phyloP scores from a whole-genome alignment of 352 stramenopile genomes.

The Saprolegnia parasitica region DNA sequence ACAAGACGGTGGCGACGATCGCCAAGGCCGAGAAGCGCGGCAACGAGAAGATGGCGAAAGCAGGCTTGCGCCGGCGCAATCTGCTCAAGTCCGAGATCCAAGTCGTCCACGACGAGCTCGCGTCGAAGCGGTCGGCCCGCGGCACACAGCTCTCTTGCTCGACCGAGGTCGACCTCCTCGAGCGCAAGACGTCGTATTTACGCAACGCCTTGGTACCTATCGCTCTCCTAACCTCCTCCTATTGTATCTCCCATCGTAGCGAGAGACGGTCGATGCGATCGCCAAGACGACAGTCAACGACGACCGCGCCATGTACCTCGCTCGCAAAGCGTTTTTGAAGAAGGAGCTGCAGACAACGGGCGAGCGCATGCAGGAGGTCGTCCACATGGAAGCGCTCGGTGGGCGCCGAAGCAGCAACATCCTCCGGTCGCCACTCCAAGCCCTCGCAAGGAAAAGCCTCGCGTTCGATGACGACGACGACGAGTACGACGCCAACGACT shows the following conservation, averaged over 20 bases:
- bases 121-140: neutral
- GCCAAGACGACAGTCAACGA: conserved; percentile 14
- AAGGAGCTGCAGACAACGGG: conserved; percentile 4
- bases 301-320: conserved; percentile 11
- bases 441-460: neutral
- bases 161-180: conserved; percentile 12
- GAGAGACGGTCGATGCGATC: neutral
- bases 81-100: conserved; percentile 27
- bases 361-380: conserved; percentile 9
- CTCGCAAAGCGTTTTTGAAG: conserved; percentile 12
- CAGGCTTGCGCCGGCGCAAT: conserved; percentile 6
- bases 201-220: conserved; percentile 13
- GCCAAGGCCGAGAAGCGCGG: conserved; percentile 24
- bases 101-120: conserved; percentile 22
- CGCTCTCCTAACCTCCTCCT: too few relatives aligned
- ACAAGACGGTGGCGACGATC: conserved; percentile 15
- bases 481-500: conserved; percentile 11
- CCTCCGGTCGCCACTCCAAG: conserved; percentile 9
- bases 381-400: neutral
- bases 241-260: neutral
- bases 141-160: conserved; percentile 16
- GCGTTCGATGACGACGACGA: conserved; percentile 16
- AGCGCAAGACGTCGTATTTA: conserved; percentile 11
- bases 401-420: conserved; percentile 6
- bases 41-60: conserved; percentile 17